A percentile compares a stretch with the other conserved stretches of the same genome.
phyloP scores from a whole-genome alignment of 2,329 filamentous ascomycete species.

The Apiospora marii region DNA sequence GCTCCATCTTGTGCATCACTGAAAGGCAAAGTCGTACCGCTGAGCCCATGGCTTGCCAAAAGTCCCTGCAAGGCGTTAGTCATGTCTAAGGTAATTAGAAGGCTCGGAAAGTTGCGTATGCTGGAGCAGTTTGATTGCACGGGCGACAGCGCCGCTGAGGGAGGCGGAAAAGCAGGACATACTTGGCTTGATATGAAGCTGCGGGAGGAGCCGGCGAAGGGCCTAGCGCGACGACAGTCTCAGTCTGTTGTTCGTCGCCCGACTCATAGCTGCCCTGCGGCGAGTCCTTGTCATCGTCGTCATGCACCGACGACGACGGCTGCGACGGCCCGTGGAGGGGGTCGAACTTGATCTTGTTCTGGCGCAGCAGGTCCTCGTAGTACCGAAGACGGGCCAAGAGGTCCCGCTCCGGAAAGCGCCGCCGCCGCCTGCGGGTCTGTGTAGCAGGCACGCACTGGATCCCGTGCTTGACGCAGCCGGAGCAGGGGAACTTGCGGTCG shows the following conservation, averaged over 20 bases:
- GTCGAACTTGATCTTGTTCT: constrained; percentile 64
- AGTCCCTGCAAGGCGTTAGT: not conserved
- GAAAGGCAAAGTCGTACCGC: not conserved
- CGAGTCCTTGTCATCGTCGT: not conserved
- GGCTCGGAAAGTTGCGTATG: not conserved
- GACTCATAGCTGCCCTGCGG: not conserved
- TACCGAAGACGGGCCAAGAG: constrained; percentile 62
- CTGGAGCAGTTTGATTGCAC: not conserved
- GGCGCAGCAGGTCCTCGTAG: constrained; percentile 64
- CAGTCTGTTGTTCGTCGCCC: not conserved
- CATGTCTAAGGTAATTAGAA: not conserved
- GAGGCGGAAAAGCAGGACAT: not conserved
- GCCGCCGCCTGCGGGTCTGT: constrained; percentile 48
- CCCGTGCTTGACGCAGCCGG: constrained; percentile 56
- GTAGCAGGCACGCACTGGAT: constrained; percentile 53
- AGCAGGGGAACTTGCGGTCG: constrained; percentile 65
- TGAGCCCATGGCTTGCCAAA: constrained; percentile 13
- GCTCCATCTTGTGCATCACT: not conserved
- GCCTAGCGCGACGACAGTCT: not conserved
- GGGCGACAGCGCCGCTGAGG: not conserved
- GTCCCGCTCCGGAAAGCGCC: constrained; percentile 63
- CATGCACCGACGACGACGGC: not conserved
- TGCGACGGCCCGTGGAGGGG: constrained; percentile 39
- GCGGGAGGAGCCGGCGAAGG: not conserved
- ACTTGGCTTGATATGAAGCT: not conserved